phyloP scores from a whole-genome alignment of 768 basidiomycete genomes.

The Kwoniella europaea region DNA sequence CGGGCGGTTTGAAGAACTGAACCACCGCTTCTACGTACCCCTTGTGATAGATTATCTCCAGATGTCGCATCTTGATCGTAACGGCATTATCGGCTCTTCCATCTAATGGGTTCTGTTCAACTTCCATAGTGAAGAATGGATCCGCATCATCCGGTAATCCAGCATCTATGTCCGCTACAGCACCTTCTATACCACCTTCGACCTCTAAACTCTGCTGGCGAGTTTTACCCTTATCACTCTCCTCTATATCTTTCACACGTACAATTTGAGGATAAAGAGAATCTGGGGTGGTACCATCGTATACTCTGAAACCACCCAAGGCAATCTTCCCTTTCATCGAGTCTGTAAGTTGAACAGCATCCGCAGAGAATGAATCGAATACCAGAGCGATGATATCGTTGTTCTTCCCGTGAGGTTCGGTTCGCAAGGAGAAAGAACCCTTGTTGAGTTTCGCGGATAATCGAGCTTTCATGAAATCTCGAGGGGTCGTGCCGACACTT shows the following conservation, averaged over 20 bases:
- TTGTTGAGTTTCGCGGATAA: slow-evolving; percentile 78
- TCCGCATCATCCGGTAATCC: slow-evolving; percentile 58
- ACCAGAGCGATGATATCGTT: slow-evolving; percentile 81
- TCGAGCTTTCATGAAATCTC: slow-evolving; percentile 78
- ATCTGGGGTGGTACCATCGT: slow-evolving; percentile 82
- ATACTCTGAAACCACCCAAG: slow-evolving; percentile 82
- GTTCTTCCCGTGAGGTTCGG: slow-evolving; percentile 68
- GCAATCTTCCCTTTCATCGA: slow-evolving; percentile 85
- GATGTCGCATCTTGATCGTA: slow-evolving; percentile 85
- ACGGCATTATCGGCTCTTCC: slow-evolving; percentile 88
- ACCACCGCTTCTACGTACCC: slow-evolving; percentile 92
- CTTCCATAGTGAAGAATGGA: slow-evolving; percentile 84
- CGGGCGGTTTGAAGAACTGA: slow-evolving; percentile 89
- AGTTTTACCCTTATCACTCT: slow-evolving; percentile 12
- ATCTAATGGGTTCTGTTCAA: slow-evolving; percentile 90
- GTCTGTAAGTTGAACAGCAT: slow-evolving; percentile 80
- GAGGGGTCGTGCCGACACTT: slow-evolving; percentile 69
- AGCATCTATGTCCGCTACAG: slow-evolving; percentile 36
- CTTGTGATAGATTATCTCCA: slow-evolving; percentile 95
- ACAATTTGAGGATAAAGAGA: slow-evolving; percentile 90
- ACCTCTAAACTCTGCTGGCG: slow-evolving; percentile 43
- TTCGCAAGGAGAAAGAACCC: slow-evolving; percentile 83
- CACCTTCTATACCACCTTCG: slow-evolving; percentile 34
- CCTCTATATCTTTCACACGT: slow-evolving; percentile 68
- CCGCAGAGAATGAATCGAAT: slow-evolving; percentile 84